A percentile compares a stretch with the other conserved stretches of the same genome.
These are phyloP conservation scores for Odonthalia washingtoniensis DNA, from an alignment of 31 red algal genomes.

Conservation along the genomic window DNA sequence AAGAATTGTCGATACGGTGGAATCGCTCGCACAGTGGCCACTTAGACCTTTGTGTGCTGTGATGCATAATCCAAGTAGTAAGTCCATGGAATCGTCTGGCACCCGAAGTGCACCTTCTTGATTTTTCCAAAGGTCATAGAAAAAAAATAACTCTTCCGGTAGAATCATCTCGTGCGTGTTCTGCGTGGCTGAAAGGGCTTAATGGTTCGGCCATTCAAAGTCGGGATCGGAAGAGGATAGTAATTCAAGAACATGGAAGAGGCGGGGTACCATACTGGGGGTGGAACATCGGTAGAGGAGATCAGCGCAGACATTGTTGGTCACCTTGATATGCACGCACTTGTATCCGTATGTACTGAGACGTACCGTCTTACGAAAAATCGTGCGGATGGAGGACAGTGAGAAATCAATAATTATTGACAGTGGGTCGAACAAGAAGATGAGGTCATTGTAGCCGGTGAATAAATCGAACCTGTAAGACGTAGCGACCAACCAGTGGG, in stretches of 20 bases:
- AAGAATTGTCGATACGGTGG: neutral
- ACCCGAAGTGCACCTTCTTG: neutral
- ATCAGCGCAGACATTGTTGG: constrained; percentile 2
- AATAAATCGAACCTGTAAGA: neutral
- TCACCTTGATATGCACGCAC: neutral
- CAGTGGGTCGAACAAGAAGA: neutral
- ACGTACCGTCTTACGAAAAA: constrained; percentile 1
- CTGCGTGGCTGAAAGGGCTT: neutral
- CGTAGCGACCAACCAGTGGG: neutral
- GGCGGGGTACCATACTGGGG: neutral
- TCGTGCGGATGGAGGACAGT: neutral
- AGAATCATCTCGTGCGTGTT: neutral
- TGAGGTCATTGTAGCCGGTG: neutral
- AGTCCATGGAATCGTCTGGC: neutral
- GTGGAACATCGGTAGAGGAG: neutral
- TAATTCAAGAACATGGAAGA: neutral
- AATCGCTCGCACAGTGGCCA: neutral
- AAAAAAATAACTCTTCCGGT: neutral
- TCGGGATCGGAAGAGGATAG: neutral
- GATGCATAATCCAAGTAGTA: neutral
- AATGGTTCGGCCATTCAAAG: neutral
- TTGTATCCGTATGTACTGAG: neutral
- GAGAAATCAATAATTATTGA: neutral
- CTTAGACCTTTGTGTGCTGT: neutral
- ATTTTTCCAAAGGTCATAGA: neutral